A percentile compares a stretch with the other conserved stretches of the same genome.
phyloP scores from a whole-genome alignment of 257 asterid species.

The Jacaranda copaia region DNA sequence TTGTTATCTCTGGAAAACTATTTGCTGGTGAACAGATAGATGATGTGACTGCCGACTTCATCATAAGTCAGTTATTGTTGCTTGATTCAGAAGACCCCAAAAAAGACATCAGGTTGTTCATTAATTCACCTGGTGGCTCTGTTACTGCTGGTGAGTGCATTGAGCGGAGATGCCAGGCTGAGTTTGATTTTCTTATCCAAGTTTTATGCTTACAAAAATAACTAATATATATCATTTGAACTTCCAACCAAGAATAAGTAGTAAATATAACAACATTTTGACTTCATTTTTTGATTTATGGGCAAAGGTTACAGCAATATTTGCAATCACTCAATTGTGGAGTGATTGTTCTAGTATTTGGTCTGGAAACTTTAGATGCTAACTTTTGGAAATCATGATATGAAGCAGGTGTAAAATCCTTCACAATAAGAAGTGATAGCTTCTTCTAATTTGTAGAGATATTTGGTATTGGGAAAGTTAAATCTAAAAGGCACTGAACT shows the following conservation, averaged over 20 bases:
- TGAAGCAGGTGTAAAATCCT: not conserved
- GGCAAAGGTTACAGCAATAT: not conserved
- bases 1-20: slow-evolving; percentile 8
- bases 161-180: not conserved
- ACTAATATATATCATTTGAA: not conserved
- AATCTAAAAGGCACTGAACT: too few species aligned
- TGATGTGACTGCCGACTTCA: slow-evolving; percentile 81
- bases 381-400: not conserved
- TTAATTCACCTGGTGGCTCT: slow-evolving; percentile 97
- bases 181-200: not conserved
- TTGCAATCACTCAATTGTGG: not conserved
- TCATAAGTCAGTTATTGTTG: slow-evolving; percentile 81
- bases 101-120: slow-evolving; percentile 84
- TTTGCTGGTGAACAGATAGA: slow-evolving; percentile 71
- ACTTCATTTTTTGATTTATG: too few species aligned
- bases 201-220: not conserved
- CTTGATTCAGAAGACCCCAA: slow-evolving; percentile 85
- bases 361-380: not conserved
- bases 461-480: too few species aligned
- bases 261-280: not conserved
- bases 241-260: not conserved
- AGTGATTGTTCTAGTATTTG: not conserved
- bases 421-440: too few species aligned
- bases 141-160: slow-evolving; percentile 83
- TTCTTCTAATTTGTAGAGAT: too few species aligned